Conservation (phyloP, 2,329 filamentous ascomycete species). For the Diaporthe longicolla region DNA sequence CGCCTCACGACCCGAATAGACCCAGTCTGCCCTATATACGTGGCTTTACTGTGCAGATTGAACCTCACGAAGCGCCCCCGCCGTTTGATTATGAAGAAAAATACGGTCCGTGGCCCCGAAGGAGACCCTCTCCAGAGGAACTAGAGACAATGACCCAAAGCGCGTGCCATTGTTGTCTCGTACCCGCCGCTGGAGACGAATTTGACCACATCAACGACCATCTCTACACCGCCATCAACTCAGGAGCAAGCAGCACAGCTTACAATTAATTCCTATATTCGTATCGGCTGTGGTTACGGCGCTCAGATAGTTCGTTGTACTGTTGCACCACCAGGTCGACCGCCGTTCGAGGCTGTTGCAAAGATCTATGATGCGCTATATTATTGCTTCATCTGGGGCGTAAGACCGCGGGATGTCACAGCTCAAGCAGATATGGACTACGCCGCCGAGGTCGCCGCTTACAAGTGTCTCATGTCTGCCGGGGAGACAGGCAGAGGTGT, state of each 20-base stretch:
- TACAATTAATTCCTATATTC: neutral
- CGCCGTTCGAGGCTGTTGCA: neutral
- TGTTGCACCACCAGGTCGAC: neutral
- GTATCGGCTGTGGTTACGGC: neutral
- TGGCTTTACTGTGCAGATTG: too few species aligned
- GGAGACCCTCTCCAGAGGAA: neutral
- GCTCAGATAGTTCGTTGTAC: neutral
- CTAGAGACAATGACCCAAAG: neutral
- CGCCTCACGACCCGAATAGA: too few species aligned
- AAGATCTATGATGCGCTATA: conserved; percentile 3
- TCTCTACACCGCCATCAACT: neutral
- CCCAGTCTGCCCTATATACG: too few species aligned
- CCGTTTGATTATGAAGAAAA: too few species aligned
- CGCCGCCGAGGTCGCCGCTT: neutral
- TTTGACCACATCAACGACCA: neutral
- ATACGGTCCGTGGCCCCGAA: neutral
- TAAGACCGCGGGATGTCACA: neutral
- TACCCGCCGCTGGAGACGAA: neutral
- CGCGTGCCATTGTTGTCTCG: neutral
- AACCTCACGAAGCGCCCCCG: too few species aligned
- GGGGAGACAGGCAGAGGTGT: neutral
- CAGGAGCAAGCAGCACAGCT: neutral
- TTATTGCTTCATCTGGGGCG: neutral
- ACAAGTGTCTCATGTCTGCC: neutral
- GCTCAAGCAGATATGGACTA: conserved; percentile 5